A percentile compares a stretch with the other conserved stretches of the same genome.
phyloP scores from a whole-genome alignment of 805 yeast species.

The Cyberlindnera lachancei region DNA sequence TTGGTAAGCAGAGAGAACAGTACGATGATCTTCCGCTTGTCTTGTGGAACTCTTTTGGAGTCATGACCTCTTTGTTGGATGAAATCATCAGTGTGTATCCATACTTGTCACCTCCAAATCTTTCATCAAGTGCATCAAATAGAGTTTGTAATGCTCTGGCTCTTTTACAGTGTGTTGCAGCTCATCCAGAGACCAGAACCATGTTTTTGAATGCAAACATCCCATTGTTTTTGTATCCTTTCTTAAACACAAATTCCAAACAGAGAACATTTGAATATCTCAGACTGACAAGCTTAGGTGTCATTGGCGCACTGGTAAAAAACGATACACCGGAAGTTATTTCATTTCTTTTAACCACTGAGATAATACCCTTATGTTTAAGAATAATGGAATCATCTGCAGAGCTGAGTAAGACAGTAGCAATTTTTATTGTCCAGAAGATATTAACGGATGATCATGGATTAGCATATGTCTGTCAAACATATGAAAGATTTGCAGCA shows the following conservation, averaged over 20 bases:
- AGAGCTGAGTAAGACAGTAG: slow-evolving; percentile 91
- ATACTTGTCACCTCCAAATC: slow-evolving; percentile 73
- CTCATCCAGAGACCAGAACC: slow-evolving; percentile 84
- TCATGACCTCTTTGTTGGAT: slow-evolving; percentile 83
- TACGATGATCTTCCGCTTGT: slow-evolving; percentile 91
- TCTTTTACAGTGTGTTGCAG: slow-evolving; percentile 91
- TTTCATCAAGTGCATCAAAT: slow-evolving; percentile 81
- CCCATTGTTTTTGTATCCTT: slow-evolving; percentile 89
- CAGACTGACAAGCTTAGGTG: slow-evolving; percentile 89
- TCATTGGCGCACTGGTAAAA: slow-evolving; percentile 92
- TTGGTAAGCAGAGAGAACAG: slow-evolving; percentile 91
- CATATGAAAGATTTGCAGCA: slow-evolving; percentile 90
- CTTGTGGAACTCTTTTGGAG: slow-evolving; percentile 94
- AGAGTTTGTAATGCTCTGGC: slow-evolving; percentile 95
- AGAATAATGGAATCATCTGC: slow-evolving; percentile 94
- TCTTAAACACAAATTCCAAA: slow-evolving; percentile 83
- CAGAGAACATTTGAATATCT: slow-evolving; percentile 91
- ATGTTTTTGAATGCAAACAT: slow-evolving; percentile 84
- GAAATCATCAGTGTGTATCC: slow-evolving; percentile 92
- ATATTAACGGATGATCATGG: slow-evolving; percentile 90
- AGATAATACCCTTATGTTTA: slow-evolving; percentile 89
- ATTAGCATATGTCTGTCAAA: slow-evolving; percentile 85
- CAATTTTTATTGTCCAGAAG: slow-evolving; percentile 91
- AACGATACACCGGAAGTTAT: slow-evolving; percentile 95
- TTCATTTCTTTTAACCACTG: slow-evolving; percentile 86